A percentile compares a stretch with the other conserved stretches of the same genome.
Evolutionary conservation across 2,329 filamentous ascomycete genomes (phyloP).

Genomic region (Pseudocercospora eumusae): DNA sequence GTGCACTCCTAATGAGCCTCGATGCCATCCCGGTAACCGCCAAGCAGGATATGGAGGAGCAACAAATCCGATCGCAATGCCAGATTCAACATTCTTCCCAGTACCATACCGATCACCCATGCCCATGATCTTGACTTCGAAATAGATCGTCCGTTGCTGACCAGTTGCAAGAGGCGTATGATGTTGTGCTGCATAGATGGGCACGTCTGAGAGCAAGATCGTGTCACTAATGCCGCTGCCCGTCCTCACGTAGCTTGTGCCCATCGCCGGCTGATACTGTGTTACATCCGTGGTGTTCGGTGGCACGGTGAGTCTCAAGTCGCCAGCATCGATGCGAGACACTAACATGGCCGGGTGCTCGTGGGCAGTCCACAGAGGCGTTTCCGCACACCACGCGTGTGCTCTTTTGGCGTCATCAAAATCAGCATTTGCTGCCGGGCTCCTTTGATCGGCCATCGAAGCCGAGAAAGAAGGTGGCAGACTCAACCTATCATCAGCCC

Average conservation of each 20-base stretch:
- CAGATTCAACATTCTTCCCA: conserved; percentile 47
- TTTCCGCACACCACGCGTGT: conserved; percentile 63
- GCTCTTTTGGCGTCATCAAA: conserved; percentile 65
- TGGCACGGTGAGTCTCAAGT: conserved; percentile 53
- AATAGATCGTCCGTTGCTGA: conserved; percentile 64
- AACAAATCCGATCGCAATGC: conserved; percentile 68
- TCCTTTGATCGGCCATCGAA: conserved; percentile 55
- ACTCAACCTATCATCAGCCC: conserved; percentile 73
- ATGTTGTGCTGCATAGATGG: conserved; percentile 63
- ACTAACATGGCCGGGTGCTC: conserved; percentile 41
- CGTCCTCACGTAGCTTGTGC: conserved; percentile 50
- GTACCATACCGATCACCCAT: conserved; percentile 41
- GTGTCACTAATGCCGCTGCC: conserved; percentile 56
- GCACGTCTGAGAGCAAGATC: conserved; percentile 67
- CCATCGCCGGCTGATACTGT: conserved; percentile 50
- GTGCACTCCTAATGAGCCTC: conserved; percentile 73
- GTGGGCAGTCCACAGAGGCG: conserved; percentile 60
- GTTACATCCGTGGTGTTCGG: conserved; percentile 46
- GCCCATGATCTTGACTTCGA: conserved; percentile 63
- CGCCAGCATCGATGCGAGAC: conserved; percentile 50
- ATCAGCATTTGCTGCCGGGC: conserved; percentile 69
- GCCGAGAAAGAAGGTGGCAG: conserved; percentile 66
- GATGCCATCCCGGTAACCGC: conserved; percentile 78
- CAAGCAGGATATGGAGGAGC: conserved; percentile 76
- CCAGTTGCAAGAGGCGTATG: conserved; percentile 59